phyloP scores from a whole-genome alignment of 139 green algal species.

The Haematococcus lacustris region DNA sequence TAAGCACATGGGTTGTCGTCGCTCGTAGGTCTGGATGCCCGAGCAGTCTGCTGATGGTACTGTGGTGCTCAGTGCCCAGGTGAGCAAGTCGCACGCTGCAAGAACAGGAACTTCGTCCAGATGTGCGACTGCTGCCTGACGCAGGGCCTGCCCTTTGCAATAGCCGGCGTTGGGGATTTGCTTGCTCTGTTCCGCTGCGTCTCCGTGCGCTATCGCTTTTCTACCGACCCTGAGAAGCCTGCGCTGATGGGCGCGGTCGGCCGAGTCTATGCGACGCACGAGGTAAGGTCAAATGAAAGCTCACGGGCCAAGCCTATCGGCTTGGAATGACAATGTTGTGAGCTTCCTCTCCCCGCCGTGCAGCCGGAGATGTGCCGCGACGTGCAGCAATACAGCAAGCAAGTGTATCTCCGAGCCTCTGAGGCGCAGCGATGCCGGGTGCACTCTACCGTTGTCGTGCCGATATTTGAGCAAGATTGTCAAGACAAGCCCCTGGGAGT shows the following conservation, averaged over 20 bases:
- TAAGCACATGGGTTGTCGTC: neutral
- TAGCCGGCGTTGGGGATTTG: conserved; percentile 68
- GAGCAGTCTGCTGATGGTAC: conserved; percentile 32
- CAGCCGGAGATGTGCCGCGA: conserved; percentile 76
- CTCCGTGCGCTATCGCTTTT: conserved; percentile 77
- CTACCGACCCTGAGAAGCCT: conserved; percentile 55
- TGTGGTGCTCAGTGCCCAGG: conserved; percentile 43
- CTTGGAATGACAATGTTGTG: neutral
- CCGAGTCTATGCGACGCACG: conserved; percentile 34
- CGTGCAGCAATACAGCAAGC: conserved; percentile 72
- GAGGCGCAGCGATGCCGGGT: conserved; percentile 76
- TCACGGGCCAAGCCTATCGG: neutral
- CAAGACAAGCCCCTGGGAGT: conserved; percentile 51
- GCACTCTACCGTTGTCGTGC: conserved; percentile 57
- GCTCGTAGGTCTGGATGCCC: conserved; percentile 61
- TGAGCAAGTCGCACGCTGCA: conserved; percentile 11
- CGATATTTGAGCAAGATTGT: conserved; percentile 11
- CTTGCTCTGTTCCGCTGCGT: conserved; percentile 83
- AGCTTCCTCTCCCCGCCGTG: neutral
- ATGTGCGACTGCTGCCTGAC: neutral
- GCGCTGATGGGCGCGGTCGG: conserved; percentile 60
- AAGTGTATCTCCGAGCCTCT: conserved; percentile 66
- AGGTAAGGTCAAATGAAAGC: neutral
- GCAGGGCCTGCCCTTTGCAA: conserved; percentile 71
- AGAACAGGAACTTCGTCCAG: neutral